These are phyloP conservation scores for Tetratostichococcus sp. DNA, from an alignment of 139 green algal species.

Conservation along the genomic window DNA sequence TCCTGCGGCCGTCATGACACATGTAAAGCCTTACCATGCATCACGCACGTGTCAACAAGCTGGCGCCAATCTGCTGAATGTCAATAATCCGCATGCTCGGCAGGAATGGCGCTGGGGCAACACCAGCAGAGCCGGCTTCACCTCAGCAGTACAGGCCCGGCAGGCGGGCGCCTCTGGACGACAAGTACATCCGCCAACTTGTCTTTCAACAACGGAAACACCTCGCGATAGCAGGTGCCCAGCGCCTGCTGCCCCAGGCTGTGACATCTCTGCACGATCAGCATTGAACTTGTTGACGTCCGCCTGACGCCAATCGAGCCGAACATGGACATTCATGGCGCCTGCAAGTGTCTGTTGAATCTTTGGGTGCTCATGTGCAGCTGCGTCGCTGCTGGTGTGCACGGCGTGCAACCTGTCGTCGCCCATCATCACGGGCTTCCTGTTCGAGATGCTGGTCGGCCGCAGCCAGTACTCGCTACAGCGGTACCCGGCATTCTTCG, in stretches of 20 bases:
- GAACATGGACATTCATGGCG: no score
- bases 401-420: constrained; percentile 76
- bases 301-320: no score
- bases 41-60: no score
- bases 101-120: not conserved
- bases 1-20: no score
- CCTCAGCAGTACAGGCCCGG: not conserved
- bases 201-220: constrained; percentile 14
- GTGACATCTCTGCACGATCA: not conserved
- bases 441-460: constrained; percentile 77
- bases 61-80: no score
- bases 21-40: no score
- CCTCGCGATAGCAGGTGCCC: constrained; percentile 15
- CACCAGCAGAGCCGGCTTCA: not conserved
- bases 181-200: constrained; percentile 54
- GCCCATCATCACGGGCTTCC: constrained; percentile 71
- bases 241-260: no score
- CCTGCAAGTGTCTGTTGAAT: not conserved
- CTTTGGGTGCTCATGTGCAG: constrained; percentile 14
- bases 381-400: constrained; percentile 54
- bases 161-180: constrained; percentile 42
- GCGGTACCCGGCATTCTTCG: constrained; percentile 49
- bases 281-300: no score
- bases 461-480: constrained; percentile 7
- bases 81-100: no score